phyloP scores from a whole-genome alignment of 768 basidiomycete genomes.

The Agrocybe praecox region DNA sequence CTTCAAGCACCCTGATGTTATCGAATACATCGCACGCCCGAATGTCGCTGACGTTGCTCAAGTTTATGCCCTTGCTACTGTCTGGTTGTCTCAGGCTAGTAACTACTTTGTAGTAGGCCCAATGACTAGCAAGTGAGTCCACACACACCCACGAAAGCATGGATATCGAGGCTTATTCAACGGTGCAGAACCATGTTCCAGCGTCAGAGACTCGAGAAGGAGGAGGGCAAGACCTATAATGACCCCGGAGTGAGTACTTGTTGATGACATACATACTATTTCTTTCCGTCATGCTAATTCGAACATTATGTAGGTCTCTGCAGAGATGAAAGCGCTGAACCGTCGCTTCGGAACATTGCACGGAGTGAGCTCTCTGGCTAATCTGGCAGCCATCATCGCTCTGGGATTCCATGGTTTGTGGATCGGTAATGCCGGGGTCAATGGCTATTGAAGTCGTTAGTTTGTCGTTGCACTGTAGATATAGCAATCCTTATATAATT shows the following conservation, averaged over 20 bases:
- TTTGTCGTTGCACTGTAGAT: neutral
- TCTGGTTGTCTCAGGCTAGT: slow-evolving; percentile 49
- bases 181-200: slow-evolving; percentile 68
- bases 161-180: neutral
- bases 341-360: slow-evolving; percentile 67
- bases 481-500: neutral
- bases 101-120: slow-evolving; percentile 78
- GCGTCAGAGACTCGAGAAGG: slow-evolving; percentile 73
- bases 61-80: slow-evolving; percentile 54
- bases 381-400: slow-evolving; percentile 60
- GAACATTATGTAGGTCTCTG: slow-evolving; percentile 50
- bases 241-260: slow-evolving; percentile 57
- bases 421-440: slow-evolving; percentile 61
- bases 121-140: slow-evolving; percentile 61
- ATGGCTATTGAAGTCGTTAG: slow-evolving; percentile 29
- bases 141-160: neutral
- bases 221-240: slow-evolving; percentile 68
- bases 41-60: slow-evolving; percentile 64
- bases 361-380: slow-evolving; percentile 69
- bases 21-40: slow-evolving; percentile 47
- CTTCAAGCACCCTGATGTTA: slow-evolving; percentile 56
- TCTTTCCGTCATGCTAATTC: slow-evolving; percentile 3
- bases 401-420: slow-evolving; percentile 72
- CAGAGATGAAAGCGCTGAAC: slow-evolving; percentile 70
- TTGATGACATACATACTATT: slow-evolving; percentile 19